Conservation (phyloP, 1,284 basidiomycete genomes). For the Melampsora americana region DNA sequence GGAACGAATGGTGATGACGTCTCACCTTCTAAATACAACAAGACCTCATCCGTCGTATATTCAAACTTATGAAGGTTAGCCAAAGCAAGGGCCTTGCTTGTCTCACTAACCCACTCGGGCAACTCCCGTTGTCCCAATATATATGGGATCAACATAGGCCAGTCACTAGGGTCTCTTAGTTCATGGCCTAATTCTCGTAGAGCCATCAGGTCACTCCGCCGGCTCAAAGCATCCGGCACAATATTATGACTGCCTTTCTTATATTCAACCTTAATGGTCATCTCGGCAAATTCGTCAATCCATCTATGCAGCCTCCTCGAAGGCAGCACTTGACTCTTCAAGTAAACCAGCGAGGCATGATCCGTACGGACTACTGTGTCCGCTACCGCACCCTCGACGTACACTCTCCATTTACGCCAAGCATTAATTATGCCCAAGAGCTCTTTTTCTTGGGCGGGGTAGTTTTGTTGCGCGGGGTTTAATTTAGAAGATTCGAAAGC, state of each 20-base stretch:
- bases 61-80: not conserved
- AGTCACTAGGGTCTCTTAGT: no score
- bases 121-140: no score
- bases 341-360: constrained; percentile 56
- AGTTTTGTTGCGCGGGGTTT: constrained; percentile 42
- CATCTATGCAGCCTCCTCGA: constrained; percentile 54
- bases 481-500: constrained; percentile 44
- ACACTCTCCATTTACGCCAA: constrained; percentile 42
- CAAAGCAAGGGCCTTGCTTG: not conserved
- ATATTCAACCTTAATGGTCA: constrained; percentile 51
- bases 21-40: constrained; percentile 3
- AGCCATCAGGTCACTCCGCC: constrained; percentile 6
- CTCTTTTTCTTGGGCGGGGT: constrained; percentile 45
- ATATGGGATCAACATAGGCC: no score
- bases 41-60: not conserved
- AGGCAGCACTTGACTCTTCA: constrained; percentile 54
- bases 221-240: constrained; percentile 55
- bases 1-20: constrained; percentile 44
- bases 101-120: not conserved
- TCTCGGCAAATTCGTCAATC: constrained; percentile 56
- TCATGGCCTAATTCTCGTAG: not conserved
- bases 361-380: constrained; percentile 56
- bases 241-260: constrained; percentile 55
- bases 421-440: constrained; percentile 44
- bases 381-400: constrained; percentile 47